Conservation (phyloP, 1,284 basidiomycete genomes). For the Wallemia ichthyophaga region DNA sequence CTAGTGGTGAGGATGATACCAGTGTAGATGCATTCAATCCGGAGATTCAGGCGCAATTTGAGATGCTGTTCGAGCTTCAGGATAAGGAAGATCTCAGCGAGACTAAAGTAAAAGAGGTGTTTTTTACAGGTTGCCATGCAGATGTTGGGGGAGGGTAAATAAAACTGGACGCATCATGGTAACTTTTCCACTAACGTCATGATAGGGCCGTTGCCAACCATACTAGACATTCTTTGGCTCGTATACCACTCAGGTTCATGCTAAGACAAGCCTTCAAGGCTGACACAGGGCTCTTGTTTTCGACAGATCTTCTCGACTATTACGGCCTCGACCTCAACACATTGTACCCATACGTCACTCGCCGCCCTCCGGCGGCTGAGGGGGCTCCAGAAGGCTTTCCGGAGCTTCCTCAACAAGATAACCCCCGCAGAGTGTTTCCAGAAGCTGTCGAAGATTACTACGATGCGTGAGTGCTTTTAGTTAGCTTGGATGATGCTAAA, state of each 20-base stretch:
- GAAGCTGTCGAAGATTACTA: constrained; percentile 7
- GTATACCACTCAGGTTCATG: constrained; percentile 13
- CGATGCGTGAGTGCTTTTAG: constrained; percentile 3
- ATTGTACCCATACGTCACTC: constrained; percentile 3
- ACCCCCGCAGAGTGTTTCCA: constrained; percentile 3
- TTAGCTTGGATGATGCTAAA: too few species aligned
- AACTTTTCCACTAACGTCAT: background rate
- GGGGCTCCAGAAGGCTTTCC: constrained; percentile 1
- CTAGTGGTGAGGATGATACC: background rate
- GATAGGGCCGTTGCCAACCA: constrained; percentile 9
- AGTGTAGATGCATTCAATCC: background rate
- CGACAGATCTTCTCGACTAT: constrained; percentile 9
- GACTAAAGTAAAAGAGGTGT: constrained; percentile 7
- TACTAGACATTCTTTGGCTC: constrained; percentile 9
- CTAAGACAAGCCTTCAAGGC: constrained; percentile 11
- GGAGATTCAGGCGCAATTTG: background rate
- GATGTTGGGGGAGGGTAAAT: background rate
- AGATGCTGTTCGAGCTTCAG: background rate
- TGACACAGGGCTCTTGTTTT: constrained; percentile 9
- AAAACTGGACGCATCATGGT: background rate
- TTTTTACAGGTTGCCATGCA: constrained; percentile 11
- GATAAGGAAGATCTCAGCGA: background rate
- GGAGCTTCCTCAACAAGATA: constrained; percentile 1
- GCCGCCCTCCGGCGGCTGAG: constrained; percentile 2
- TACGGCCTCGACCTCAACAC: constrained; percentile 7